Conservation (phyloP, 1,284 basidiomycete species). For the Ganoderma boninense region DNA sequence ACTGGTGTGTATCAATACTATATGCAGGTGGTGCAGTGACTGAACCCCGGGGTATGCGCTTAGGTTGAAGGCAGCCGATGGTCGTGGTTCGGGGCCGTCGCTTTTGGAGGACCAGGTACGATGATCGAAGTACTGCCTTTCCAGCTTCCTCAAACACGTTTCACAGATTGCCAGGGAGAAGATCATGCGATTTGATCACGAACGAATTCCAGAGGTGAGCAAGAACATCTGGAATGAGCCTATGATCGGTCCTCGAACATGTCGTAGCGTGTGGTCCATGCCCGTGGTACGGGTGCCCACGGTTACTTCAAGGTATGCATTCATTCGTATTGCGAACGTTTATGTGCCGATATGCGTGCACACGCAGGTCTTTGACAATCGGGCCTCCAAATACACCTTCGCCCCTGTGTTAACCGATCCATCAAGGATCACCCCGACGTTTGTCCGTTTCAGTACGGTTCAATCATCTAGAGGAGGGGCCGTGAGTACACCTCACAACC, state of each 20-base stretch:
- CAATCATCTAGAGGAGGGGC: slow-evolving; percentile 80
- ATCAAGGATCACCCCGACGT: slow-evolving; percentile 74
- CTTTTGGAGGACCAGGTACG: slow-evolving; percentile 68
- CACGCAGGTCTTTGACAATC: slow-evolving; percentile 60
- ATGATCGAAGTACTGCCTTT: not conserved
- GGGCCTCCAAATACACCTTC: slow-evolving; percentile 69
- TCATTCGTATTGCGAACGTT: not conserved
- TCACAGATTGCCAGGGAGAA: slow-evolving; percentile 67
- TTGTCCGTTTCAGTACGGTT: slow-evolving; percentile 86
- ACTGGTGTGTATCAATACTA: slow-evolving; percentile 57
- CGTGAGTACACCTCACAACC: slow-evolving; percentile 44
- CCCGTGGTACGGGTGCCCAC: slow-evolving; percentile 83
- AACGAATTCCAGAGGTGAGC: slow-evolving; percentile 82
- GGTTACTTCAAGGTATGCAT: slow-evolving; percentile 69
- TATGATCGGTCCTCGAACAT: slow-evolving; percentile 6
- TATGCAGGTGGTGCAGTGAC: not conserved
- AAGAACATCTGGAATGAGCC: not conserved
- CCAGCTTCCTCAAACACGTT: not conserved
- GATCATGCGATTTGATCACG: slow-evolving; percentile 82
- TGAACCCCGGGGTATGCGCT: slow-evolving; percentile 5
- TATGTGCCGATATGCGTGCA: not conserved
- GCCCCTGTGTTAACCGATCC: slow-evolving; percentile 79
- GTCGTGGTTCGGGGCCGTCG: slow-evolving; percentile 55
- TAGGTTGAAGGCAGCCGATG: slow-evolving; percentile 63
- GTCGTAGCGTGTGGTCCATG: slow-evolving; percentile 62